Conservation (phyloP, 1,139 yeast genomes). For the Casaregolazyma suthepensis region DNA sequence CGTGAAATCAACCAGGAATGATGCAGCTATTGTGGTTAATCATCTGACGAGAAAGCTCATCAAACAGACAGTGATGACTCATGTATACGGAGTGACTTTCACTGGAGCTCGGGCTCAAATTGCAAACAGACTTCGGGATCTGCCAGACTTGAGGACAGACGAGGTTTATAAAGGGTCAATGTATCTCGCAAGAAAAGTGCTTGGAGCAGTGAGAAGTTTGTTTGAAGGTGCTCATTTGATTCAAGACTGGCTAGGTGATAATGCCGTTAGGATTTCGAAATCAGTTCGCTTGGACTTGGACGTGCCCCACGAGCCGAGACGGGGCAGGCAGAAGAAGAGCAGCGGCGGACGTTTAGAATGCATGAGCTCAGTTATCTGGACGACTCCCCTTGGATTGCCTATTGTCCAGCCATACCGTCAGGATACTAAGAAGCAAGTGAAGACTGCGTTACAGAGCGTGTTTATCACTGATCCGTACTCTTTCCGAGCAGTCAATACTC, state of each 20-base stretch:
- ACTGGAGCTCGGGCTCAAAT: slow-evolving; percentile 92
- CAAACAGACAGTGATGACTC: slow-evolving; percentile 97
- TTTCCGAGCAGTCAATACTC: slow-evolving; percentile 72
- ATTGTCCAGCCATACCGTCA: slow-evolving; percentile 94
- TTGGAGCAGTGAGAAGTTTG: slow-evolving; percentile 75
- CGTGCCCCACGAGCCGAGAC: slow-evolving; percentile 26
- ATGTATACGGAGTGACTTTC: slow-evolving; percentile 95
- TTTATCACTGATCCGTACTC: slow-evolving; percentile 79
- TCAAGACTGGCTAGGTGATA: slow-evolving; percentile 92
- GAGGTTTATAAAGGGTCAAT: slow-evolving; percentile 41
- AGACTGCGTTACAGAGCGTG: slow-evolving; percentile 78
- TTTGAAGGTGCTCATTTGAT: slow-evolving; percentile 91
- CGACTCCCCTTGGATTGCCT: slow-evolving; percentile 78
- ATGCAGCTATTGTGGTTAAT: slow-evolving; percentile 51
- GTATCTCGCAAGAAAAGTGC: slow-evolving; percentile 73
- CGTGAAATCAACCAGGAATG: slow-evolving; percentile 27
- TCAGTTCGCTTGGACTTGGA: slow-evolving; percentile 59
- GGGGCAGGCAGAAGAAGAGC: slow-evolving; percentile 7
- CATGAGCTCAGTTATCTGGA: slow-evolving; percentile 93
- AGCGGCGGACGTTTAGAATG: slow-evolving; percentile 31
- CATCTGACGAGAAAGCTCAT: slow-evolving; percentile 80
- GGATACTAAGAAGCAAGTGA: slow-evolving; percentile 53
- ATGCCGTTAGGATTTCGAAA: slow-evolving; percentile 75
- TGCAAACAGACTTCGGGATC: slow-evolving; percentile 38
- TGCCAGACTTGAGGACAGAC: slow-evolving; percentile 36